Evolutionary conservation across 2,329 filamentous ascomycete genomes (phyloP), one percentile per base, ranked within the genome.

Genomic region (Cercospora citrullina): DNA sequence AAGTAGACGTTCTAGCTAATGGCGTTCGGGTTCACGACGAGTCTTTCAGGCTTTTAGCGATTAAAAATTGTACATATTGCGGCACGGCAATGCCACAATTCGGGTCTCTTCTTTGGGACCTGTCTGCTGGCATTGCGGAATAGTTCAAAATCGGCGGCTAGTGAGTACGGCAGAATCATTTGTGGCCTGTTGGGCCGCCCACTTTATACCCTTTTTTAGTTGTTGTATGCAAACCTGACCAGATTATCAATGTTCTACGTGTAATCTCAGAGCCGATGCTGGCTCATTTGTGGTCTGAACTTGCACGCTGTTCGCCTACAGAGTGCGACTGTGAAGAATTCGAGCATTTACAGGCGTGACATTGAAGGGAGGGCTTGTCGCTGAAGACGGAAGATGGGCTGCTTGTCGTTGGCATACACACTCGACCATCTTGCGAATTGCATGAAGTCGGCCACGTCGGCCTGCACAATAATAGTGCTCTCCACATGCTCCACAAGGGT

Each of bases 191-290:
- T 48, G 6, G 26, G 33, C 60, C 66, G 10, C 26, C 39, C 48
- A 53, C 62, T 61, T 67, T 68, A 68, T 68, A 68, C 66, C 66
- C 66, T 67, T 64, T 53, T 45, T 36, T 62, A 64, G 62, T 45
- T 63, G 31, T 33, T 62, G 63, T 68, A 60, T 68, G 45, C 48
- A 62, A 58, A 58, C 23, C 30, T 18, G 26, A 26, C 53, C 53
- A 30, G 26, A 31, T 18, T 9, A n/a, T 4, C 53, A 30, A 16
- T 58, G 53, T 30, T 33, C 53, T 10, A 31, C n/a, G 53, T 58
- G 18, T 26, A 14, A 12, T 51, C 21, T 51, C 21, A 23, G 36
- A 23, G 21, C 21, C 10, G 45, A 23, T 48, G 42, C 42, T 48
- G 42, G 42, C 42, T 48, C 42, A 42, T 42, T 16, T 42, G 36